Base-by-base conservation (phyloP, 1,139 yeast species). In the Pichia sp. region DNA sequence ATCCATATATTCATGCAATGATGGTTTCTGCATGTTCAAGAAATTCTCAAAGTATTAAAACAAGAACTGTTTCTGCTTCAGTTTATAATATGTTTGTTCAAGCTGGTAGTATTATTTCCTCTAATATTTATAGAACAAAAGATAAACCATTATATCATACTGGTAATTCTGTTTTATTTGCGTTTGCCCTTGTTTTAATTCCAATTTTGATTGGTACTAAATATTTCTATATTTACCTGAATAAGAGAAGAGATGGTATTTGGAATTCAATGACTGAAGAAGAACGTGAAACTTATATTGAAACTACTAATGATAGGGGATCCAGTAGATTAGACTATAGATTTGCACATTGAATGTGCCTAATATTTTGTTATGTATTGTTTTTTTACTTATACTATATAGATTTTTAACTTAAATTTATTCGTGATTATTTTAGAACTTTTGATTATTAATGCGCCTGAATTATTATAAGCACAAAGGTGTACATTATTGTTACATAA, bases 81-180 rank as follows among this genome's bases (percentile, higher is more conserved):
- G 46, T 79, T 28, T 78, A 77, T 56, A 81, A 80, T 53, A 78
- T 80, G 64, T 67, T 67, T 50, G 78, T 74, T 1, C 87, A 80
- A 56, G 57, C 73, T 1, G 80, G 80, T 2, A 59, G 64, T 33
- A 72, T 80, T 40, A 63, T 72, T 9, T 63, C 72, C 3, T 63
- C 74, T n/a, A 74, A 78, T 50, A 67, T 79, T 20, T 81, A 80
- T 57, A 65, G 78, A 42, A 56, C 59, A 1, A 70, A 69, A 37
- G 88, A 81, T 54, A 68, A 68, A 23, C 88, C 88, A 1, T 53
- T 63, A 22, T 81, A 80, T 55, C 66, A 65, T 37, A 60, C 72
- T 22, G 88, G 87, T 21, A 78, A 80, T 49, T 47, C 60, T 22
- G 65, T 63, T 28, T 54, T 70, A 19, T 55, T 77, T 38, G 70